Base-by-base conservation (phyloP, 1,139 yeast genomes). In the Wickerhamomyces sp. region DNA sequence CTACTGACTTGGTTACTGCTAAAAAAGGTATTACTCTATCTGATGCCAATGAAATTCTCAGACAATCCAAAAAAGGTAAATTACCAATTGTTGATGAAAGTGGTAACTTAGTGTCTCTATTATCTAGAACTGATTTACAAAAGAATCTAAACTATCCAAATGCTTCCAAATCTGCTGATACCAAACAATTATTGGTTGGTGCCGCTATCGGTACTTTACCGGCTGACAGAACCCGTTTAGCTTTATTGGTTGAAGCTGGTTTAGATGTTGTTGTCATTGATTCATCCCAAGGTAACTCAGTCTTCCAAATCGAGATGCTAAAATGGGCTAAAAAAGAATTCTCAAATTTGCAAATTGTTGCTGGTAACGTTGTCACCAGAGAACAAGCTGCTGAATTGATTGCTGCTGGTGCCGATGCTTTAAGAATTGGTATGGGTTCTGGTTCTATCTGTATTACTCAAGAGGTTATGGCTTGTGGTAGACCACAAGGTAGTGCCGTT, bases 401-500 rank as follows among this genome's bases (percentile, higher is more conserved):
- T 60, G 86, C 79, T 61, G 97, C 95, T 47, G 99, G 99, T 71
- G 96, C 95, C 47, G 99, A 93, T 70, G 99, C 91, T 66, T 79
- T 93, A 63, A 90, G 98, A 79, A 91, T 93, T 58, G 99, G 99
- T 74, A 93, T 93, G 99, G 99, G 99, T 63, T 89, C 98, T 38
- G 99, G 99, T 64, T 89, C 97, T 50, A 93, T 93, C 65, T 93
- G 98, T 79, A 94, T 93, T 65, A 93, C 99, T 48, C 99, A 94
- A 75, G 99, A 93, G 74, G 99, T 93, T 51, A 93, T 93, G 99
- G 99, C 99, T 44, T 95, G 96, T 74, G 99, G 99, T 72, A 91
- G 99, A 79, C 99, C 99, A 50, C 99, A 94, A 77, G 99, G 98
- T 73, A 88, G 96, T 53, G 96, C 96, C 50, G 96, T 89, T 46